Conservation (phyloP, 176 grass and related monocot species). For the Avena atlantica region DNA sequence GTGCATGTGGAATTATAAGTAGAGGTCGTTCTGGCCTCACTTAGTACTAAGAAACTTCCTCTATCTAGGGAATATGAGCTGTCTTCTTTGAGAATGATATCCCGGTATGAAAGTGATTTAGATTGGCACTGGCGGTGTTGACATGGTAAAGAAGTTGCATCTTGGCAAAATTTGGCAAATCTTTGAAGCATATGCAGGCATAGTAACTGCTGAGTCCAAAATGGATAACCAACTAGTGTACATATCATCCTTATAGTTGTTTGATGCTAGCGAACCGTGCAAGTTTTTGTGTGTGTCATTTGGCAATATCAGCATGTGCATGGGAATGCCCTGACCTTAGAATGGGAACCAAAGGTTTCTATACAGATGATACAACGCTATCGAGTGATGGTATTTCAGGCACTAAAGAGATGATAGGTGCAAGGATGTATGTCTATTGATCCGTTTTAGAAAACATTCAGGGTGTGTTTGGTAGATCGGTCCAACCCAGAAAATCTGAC, state of each 20-base stretch:
- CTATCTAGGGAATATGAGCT: slow-evolving; percentile 4
- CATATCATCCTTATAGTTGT: not conserved
- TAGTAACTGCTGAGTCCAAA: slow-evolving; percentile 10
- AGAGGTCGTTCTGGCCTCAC: not conserved
- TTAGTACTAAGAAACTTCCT: not conserved
- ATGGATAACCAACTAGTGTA: not conserved
- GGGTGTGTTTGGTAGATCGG: too few relatives aligned
- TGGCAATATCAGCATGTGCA: not conserved
- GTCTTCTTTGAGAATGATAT: not conserved
- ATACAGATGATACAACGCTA: too few relatives aligned
- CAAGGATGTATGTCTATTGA: too few relatives aligned
- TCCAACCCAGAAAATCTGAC: too few relatives aligned
- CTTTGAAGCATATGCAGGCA: slow-evolving; percentile 3
- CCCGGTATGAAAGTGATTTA: not conserved
- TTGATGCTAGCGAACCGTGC: slow-evolving; percentile 12
- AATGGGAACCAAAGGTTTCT: too few relatives aligned
- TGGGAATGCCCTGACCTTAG: not conserved
- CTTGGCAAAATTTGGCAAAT: slow-evolving; percentile 11
- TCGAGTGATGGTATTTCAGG: too few relatives aligned
- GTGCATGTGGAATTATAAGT: not conserved
- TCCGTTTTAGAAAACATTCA: too few relatives aligned
- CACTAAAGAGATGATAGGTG: too few relatives aligned
- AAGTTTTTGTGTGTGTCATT: not conserved
- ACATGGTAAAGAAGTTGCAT: slow-evolving; percentile 4
- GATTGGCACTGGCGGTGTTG: not conserved